These are phyloP conservation scores for Cylindrotheca fusiformis DNA, from an alignment of 108 stramenopile species.

Conservation along the genomic window DNA sequence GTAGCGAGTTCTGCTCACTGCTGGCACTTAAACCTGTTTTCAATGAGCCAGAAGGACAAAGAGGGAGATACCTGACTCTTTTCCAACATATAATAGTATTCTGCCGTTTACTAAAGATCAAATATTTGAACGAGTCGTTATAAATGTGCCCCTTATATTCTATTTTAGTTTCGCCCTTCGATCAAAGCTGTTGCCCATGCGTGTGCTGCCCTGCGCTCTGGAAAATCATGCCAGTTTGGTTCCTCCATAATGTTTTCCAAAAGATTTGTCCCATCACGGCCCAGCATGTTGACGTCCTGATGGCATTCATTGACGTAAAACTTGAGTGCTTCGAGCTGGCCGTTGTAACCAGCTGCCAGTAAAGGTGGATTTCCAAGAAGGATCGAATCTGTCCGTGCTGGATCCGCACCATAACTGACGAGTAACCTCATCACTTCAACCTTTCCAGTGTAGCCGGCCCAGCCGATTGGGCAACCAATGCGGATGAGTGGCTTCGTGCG, in stretches of 20 bases:
- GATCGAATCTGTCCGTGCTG: background rate
- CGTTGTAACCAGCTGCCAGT: background rate
- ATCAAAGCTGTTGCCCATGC: background rate
- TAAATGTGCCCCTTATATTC: too few species aligned
- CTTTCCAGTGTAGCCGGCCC: background rate
- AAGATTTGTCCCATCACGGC: background rate
- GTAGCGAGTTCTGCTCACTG: too few species aligned
- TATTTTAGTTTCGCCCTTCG: too few species aligned
- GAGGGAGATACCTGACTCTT: too few species aligned
- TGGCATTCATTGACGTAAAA: background rate
- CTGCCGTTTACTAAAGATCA: too few species aligned
- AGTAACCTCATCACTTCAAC: background rate
- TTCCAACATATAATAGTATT: too few species aligned
- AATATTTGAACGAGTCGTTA: too few species aligned
- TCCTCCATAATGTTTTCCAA: background rate
- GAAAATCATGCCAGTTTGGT: background rate
- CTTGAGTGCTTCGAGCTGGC: background rate
- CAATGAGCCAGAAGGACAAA: too few species aligned
- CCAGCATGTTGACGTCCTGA: background rate
- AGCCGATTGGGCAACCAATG: constrained; percentile 16
- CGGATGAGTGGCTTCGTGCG: constrained; percentile 14
- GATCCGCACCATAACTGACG: constrained; percentile 1
- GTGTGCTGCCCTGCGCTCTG: background rate
- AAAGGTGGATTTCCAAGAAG: background rate
- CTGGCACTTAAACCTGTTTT: too few species aligned